Base-by-base conservation (phyloP, 495 filamentous ascomycete genomes). In the Emericellopsis terricola region DNA sequence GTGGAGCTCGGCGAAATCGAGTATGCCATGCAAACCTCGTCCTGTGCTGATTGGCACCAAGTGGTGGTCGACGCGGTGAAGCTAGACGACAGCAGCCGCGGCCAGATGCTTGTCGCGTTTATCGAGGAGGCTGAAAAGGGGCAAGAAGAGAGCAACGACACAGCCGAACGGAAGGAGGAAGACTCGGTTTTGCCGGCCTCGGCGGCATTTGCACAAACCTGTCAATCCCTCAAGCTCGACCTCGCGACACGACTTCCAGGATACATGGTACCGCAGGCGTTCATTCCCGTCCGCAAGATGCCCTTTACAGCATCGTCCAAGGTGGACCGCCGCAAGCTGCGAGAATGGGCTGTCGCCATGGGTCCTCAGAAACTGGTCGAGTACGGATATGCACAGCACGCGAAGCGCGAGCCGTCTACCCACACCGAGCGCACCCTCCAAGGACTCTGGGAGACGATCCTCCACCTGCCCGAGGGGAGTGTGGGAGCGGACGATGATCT, bases 1-100 rank as follows among this genome's bases (percentile, higher is more conserved):
- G 66, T 80, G 37, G 75, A 80, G 37, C 48, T 78, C 7, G 68
- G 62, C 14, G 75, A 80, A 37, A 66, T 80, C 34, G 74, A 78
- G 47, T 60, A 71, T n/a, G n/a, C n/a, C n/a, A n/a, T n/a, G n/a
- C n/a, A n/a, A n/a, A n/a, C n/a, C n/a, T n/a, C n/a, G n/a, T n/a
- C n/a, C n/a, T n/a, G n/a, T n/a, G n/a, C n/a, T n/a, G n/a, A n/a
- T n/a, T n/a, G n/a, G n/a, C n/a, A n/a, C n/a, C n/a, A n/a, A n/a
- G n/a, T n/a, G n/a, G n/a, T n/a, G n/a, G n/a, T n/a, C n/a, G n/a
- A n/a, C n/a, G n/a, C n/a, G n/a, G n/a, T n/a, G n/a, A n/a, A n/a
- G n/a, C n/a, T n/a, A n/a, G n/a, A n/a, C n/a, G n/a, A n/a, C n/a
- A n/a, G n/a, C n/a, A n/a, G n/a, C n/a, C n/a, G n/a, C n/a, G n/a